Percentiles rank a stretch among this genome's conserved stretches.
These are phyloP conservation scores for Grosmannia huntii DNA, from an alignment of 2,329 filamentous ascomycete species.

Conservation along the genomic window DNA sequence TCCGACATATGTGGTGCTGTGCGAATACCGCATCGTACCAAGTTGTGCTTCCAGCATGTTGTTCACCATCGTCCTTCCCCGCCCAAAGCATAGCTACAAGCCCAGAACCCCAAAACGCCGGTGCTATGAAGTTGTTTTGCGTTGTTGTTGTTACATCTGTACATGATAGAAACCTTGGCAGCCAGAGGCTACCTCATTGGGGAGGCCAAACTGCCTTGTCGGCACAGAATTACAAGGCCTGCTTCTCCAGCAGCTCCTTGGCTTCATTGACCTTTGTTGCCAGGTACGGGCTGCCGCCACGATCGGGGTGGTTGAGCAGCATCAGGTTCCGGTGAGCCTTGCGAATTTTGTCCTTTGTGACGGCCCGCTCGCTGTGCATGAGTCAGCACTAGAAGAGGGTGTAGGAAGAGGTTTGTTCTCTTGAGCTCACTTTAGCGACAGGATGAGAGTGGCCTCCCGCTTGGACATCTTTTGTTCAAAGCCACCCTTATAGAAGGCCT, in stretches of 20 bases:
- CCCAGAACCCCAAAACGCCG: constrained; percentile 3
- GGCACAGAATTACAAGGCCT: constrained; percentile 4
- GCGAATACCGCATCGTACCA: neutral
- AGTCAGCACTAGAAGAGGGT: neutral
- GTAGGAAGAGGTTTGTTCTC: constrained; percentile 8
- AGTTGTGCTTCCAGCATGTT: neutral
- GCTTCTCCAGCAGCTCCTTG: constrained; percentile 88
- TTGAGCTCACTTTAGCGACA: constrained; percentile 66
- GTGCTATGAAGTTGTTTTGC: constrained; percentile 6
- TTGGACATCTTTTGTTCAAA: constrained; percentile 93
- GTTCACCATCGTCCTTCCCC: neutral
- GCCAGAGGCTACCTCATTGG: neutral
- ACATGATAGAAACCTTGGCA: neutral
- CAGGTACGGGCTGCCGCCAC: constrained; percentile 89
- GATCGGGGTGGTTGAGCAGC: constrained; percentile 95
- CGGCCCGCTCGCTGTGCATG: constrained; percentile 57
- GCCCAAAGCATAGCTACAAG: neutral
- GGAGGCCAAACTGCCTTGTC: neutral
- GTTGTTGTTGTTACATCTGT: constrained; percentile 6
- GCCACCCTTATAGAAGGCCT: constrained; percentile 96
- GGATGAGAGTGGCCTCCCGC: constrained; percentile 78
- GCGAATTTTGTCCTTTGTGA: constrained; percentile 87
- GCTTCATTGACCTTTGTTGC: constrained; percentile 98
- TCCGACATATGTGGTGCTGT: neutral
- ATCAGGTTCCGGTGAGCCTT: constrained; percentile 93